Evolutionary conservation across 352 stramenopile species (phyloP), one percentile per base, ranked within the genome.

Genomic region (Phytophthora tubulina): DNA sequence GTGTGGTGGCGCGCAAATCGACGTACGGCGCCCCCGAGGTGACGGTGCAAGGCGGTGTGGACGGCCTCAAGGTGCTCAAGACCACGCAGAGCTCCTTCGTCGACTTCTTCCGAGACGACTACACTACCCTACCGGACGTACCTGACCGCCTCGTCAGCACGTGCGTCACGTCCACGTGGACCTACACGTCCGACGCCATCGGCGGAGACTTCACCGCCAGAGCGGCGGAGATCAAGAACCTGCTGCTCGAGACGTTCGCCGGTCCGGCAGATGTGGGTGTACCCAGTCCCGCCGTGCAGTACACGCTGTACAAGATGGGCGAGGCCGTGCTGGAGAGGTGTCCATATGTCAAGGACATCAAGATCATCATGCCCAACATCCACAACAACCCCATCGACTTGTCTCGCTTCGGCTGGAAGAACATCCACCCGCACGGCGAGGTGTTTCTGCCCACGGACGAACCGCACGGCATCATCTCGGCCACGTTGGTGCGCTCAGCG

Each of bases 301-400:
- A 76, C 56, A 96, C 89, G 56, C 76, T 95, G 31, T 96, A 91
- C 74, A 82, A 96, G 72, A 97, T 97, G 90, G 91, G 88, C 50
- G 79, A 90, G 50, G 87, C 85, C 11, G 89, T 95, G 64, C 75
- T 96, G 51, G 77, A 91, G 48, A 75, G 80, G 54, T 87, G 81
- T 52, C 70, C 82, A 36, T 81, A 79, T 46, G 88, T 97, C 35
- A 84, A 87, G 65, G 81, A 91, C 67, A 89, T 96, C 62, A 88
- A 65, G 57, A 87, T 94, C 70, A 76, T 68, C n/a, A 93, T 93
- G 83, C 88, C 90, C 32, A 97, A 97, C 76, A 89, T 97, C 62
- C 91, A 97, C 81, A 96, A 97, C 76, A 77, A 96, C 35, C 89
- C 91, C 15, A 91, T 97, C 32, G 85, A 97, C 56, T 73, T 97